Percentiles rank a stretch among this genome's conserved stretches.
These are phyloP conservation scores for Umbelopsis sp. DNA, from an alignment of 371 early-diverging fungal species.

Conservation along the genomic window DNA sequence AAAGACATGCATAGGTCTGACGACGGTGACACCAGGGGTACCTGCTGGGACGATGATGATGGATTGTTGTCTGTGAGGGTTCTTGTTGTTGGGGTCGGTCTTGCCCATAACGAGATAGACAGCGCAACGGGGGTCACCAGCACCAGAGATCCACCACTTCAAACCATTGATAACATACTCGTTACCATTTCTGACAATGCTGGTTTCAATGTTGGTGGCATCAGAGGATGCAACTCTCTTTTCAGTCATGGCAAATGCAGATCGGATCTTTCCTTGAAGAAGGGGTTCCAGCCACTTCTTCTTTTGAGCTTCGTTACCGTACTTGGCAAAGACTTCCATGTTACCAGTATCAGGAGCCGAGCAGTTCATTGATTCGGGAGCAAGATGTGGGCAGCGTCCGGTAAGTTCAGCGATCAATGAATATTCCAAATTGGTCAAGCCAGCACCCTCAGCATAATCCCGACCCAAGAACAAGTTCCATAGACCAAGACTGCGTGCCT, in stretches of 20 bases:
- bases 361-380: constrained; percentile 92
- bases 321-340: constrained; percentile 98
- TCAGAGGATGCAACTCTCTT: constrained; percentile 92
- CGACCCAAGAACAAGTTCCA: constrained; percentile 94
- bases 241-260: constrained; percentile 98
- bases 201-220: constrained; percentile 93
- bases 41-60: constrained; percentile 90
- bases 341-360: constrained; percentile 98
- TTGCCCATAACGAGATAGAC: constrained; percentile 92
- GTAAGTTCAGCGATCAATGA: constrained; percentile 88
- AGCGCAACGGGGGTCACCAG: constrained; percentile 91
- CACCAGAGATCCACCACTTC: constrained; percentile 98
- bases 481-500: constrained; percentile 87
- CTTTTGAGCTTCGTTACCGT: constrained; percentile 88
- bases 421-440: constrained; percentile 94
- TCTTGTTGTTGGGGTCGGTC: constrained; percentile 69
- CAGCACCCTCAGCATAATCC: constrained; percentile 80
- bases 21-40: constrained; percentile 84
- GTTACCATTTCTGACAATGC: constrained; percentile 69
- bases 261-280: constrained; percentile 89
- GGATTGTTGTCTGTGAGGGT: constrained; percentile 85
- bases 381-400: constrained; percentile 77
- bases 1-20: constrained; percentile 87
- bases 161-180: constrained; percentile 88
- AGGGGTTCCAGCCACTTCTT: constrained; percentile 83